Evolutionary conservation across 306 rosid genomes (phyloP), one percentile per base, ranked within the genome.

Genomic region (Sindora glabra): DNA sequence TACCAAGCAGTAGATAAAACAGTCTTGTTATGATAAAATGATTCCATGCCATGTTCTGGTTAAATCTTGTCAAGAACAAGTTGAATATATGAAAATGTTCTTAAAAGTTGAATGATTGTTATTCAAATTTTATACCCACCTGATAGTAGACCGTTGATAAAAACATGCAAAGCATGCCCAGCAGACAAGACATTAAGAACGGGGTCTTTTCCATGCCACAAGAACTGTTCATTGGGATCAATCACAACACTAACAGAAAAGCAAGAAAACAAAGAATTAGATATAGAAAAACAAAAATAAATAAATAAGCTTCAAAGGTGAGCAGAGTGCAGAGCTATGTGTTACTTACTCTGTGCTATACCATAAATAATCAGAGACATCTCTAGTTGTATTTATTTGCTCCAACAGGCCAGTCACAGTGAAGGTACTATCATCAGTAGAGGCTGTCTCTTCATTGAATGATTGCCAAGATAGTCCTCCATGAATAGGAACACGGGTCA

Each of bases 131-230:
- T 14, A 55, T 25, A 59, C 74, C 76, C 17, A 92, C 98, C 98
- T 80, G 86, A 71, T 47, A 83, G 85, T 68, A 70, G 94, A 70
- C 89, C 90, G 16, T 92, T 92, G 72, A 89, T 48, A 53, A 92
- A 92, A 62, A 84, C 96, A 71, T 87, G 96, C 76, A 92, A 62
- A 77, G 96, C 90, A 82, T 92, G 99, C 47, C 99, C 99, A 53
- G 99, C 99, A 55, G 99, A 92, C 41, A 86, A 72, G 62, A 86
- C 79, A 0, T 85, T 81, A 49, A 92, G 94, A 65, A 78, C 74
- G 42, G 96, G 96, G 68, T 73, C 67, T 13, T 78, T 78, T 69
- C 94, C 85, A 0, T 42, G 81, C 60, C 68, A 74, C 75, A 92
- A 72, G 63, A 85, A 86, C n/a, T 69, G 84, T 74, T 92, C 99